These are phyloP conservation scores for Physocladia obscura DNA, from an alignment of 192 early-diverging fungal genomes.

Conservation along the genomic window DNA sequence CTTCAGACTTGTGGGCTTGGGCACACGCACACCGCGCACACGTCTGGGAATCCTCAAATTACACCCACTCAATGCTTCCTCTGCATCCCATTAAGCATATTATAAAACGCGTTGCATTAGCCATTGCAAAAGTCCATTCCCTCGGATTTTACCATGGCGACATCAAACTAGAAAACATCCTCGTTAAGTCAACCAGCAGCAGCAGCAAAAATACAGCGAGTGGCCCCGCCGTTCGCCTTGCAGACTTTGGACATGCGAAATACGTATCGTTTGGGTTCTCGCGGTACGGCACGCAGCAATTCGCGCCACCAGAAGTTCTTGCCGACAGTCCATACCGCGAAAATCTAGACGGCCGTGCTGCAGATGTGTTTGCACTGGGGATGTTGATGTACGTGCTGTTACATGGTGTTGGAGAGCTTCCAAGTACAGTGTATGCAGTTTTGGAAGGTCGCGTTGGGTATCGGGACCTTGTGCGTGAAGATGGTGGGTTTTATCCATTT, in stretches of 20 bases:
- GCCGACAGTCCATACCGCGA: neutral
- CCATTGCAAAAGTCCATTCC: constrained; percentile 46
- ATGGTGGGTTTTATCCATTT: too few species aligned
- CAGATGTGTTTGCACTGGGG: constrained; percentile 30
- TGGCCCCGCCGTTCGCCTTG: neutral
- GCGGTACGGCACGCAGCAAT: constrained; percentile 10
- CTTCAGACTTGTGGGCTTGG: constrained; percentile 21
- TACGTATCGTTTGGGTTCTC: neutral
- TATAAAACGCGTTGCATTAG: constrained; percentile 45
- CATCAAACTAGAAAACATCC: constrained; percentile 63
- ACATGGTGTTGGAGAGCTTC: too few species aligned
- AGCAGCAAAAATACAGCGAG: neutral
- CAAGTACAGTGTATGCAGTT: too few species aligned
- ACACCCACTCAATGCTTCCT: neutral
- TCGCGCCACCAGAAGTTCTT: constrained; percentile 12
- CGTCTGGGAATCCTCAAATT: neutral
- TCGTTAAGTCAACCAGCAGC: constrained; percentile 15
- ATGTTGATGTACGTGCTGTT: constrained; percentile 1
- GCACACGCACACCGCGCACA: constrained; percentile 8
- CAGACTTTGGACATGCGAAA: constrained; percentile 23
- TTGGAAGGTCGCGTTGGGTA: too few species aligned
- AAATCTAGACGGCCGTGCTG: neutral
- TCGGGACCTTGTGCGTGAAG: too few species aligned
- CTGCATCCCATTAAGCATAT: constrained; percentile 21
- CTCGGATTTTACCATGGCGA: constrained; percentile 54